Base-by-base conservation (phyloP, 345 rosid genomes). In the Pistacia vera region DNA sequence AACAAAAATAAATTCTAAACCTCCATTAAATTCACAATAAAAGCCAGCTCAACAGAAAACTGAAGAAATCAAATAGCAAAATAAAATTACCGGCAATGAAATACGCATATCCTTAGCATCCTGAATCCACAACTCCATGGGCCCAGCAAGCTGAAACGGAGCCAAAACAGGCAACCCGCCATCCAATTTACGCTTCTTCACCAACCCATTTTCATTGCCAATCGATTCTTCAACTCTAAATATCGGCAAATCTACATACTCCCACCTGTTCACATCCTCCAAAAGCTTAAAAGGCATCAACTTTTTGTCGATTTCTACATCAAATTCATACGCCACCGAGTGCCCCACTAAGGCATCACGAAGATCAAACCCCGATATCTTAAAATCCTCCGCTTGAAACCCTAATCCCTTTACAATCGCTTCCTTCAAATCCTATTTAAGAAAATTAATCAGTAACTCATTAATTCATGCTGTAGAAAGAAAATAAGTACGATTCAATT, bases 121-220 rank as follows among this genome's bases (percentile, higher is more conserved):
- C 78, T 91, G 98, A 74, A 96, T 90, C 99, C 98, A 96, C 65
- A 96, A 75, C 83, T 93, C 98, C 95, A 96, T 91, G 4, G 99
- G 99, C 22, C 98, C 99, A 62, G 97, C 94, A 70, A 95, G 89
- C 86, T 93, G 99, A 70, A 95, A 95, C 11, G 98, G 98, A 71
- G 94, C 93, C 68, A 95, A 80, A 77, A 91, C 93, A 56, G 96
- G 97, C 66, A 88, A 75, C 8, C 70, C 85, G 22, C 84, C 57
- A 52, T 74, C 89, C 68, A 70, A 57, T 44, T 80, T 83, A 33
- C 58, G 54, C 72, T 75, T 72, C 81, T 88, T 88, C 58, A 87
- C 85, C 75, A 96, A 73, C 67, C 80, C 85, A 14, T 86, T 88
- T 30, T 78, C 82, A 5, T 73, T 78, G 17, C 80, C 82, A 4